Evolutionary conservation across 2,329 filamentous ascomycete species (phyloP), one percentile per base, ranked within the genome.

Genomic region (Ceratocystis colombiana): DNA sequence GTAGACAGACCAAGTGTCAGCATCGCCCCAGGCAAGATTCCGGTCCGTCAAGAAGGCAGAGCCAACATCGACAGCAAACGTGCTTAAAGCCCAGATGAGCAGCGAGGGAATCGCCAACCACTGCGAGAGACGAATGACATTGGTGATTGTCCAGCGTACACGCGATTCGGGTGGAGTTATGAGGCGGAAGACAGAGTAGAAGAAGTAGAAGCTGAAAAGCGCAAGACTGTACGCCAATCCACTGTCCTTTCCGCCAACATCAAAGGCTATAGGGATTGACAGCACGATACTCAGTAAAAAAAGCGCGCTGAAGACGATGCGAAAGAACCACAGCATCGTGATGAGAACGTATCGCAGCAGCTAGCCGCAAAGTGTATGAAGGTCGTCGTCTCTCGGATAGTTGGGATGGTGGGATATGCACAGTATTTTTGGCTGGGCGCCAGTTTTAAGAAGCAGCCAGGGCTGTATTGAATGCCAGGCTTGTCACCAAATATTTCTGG

Each of bases 181-280:
- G 68, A 96, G 82, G 73, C 88, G 89, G 70, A 94, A 79, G 69
- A 84, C 79, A 66, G 91, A 96, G 77, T 94, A 91, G 75, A 90
- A 77, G 75, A 96, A 88, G 79, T 97, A 97, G 80, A 95, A 97
- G 72, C 83, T 81, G 71, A 93, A 92, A 65, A 97, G 84, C 61
- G 89, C 85, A 65, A 97, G 83, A 74, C 91, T 96, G 79, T 95
- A 97, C 69, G 91, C 93, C 73, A 99, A 82, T 68, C 94, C 94
- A 73, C 91, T 96, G 72, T 94, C 92, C 73, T 90, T 87, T 69
- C 94, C 94, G 74, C 94, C 94, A 73, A 97, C 93, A 84, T 99
- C 94, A 79, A 97, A 97, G 73, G 93, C 90, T 74, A 99, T 87
- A 69, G 94, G 94, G 74, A 99, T 94, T 69, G 91, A 96, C 74